Evolutionary conservation across 371 early-diverging fungal species (phyloP).

Genomic region (Apophysomyces ossiformis): DNA sequence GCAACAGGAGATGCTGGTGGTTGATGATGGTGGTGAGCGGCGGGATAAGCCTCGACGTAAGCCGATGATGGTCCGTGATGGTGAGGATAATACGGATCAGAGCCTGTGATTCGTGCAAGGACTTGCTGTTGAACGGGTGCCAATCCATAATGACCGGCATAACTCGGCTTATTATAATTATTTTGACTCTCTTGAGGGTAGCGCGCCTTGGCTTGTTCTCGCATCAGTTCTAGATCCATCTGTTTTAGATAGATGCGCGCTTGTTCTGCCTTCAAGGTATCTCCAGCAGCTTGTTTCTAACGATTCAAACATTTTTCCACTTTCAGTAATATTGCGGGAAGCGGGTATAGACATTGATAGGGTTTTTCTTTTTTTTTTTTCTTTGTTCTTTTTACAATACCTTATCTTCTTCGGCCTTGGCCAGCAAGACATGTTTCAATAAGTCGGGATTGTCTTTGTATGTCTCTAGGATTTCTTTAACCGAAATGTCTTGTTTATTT

Average conservation of each 20-base stretch:
- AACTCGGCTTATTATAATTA: constrained; percentile 11
- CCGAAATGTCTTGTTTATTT: constrained; percentile 27
- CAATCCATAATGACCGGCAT: constrained; percentile 23
- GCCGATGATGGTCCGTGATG: constrained; percentile 13
- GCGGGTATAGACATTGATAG: background rate
- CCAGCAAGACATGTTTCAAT: constrained; percentile 32
- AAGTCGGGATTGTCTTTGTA: constrained; percentile 41
- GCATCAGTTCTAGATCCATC: constrained; percentile 43
- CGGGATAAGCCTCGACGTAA: constrained; percentile 8
- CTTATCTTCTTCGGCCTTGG: constrained; percentile 59
- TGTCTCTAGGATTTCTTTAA: constrained; percentile 37
- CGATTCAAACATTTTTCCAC: background rate
- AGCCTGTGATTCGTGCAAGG: constrained; percentile 32
- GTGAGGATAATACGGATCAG: constrained; percentile 10
- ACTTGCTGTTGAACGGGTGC: constrained; percentile 46
- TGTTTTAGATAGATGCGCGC: constrained; percentile 42
- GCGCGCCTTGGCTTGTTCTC: constrained; percentile 35
- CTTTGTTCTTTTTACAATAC: constrained; percentile 21
- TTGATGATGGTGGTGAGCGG: constrained; percentile 13
- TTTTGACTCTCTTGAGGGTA: background rate
- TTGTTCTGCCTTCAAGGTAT: constrained; percentile 42
- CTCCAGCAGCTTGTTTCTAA: constrained; percentile 49
- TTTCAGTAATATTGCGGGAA: background rate
- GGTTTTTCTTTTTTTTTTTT: background rate
- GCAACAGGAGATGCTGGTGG: constrained; percentile 33